Evolutionary conservation across 768 basidiomycete species (phyloP), one percentile per base, ranked within the genome.

Genomic region (Holtermanniella nyarrowii): DNA sequence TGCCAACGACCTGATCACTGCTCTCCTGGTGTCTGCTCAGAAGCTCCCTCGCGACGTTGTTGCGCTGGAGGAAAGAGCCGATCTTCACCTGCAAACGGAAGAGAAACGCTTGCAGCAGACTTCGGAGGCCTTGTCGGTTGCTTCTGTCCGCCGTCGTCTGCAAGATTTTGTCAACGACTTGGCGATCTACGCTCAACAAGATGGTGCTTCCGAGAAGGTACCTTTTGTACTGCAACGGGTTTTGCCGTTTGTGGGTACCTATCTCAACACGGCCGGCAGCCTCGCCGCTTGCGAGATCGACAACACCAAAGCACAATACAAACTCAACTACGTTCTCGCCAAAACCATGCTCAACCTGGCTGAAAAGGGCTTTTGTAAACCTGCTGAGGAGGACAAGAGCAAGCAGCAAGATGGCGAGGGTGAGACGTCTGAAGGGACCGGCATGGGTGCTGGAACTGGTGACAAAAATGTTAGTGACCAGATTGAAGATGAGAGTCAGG

Each of bases 401-500:
- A 67, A 64, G 31, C 68, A 62, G 10, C 76, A 71, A 1, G 78
- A 77, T 3, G 80, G 76, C 18, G 74, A 76, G 14, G 72, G 65
- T 24, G 66, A 72, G 46, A 65, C 64, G 2, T 76, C 76, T 4
- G 86, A 78, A 27, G 93, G 93, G 3, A 80, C 85, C 2, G 95
- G 95, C 3, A 73, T 99, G 47, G 95, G 95, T 2, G 82, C 86
- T 59, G 95, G 95, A 1, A 75, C 78, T 1, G 95, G 95, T 0
- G 75, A 76, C 25, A 80, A 93, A 68, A 85, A 96, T 62, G 84
- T 90, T 51, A 89, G 86, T 76, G 84, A 89, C 62, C 86, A 96
- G 65, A 90, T 97, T 48, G 83, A 91, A 64, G 90, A 96, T 51
- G 90, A 97, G 72, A 85, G 86, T 62, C 93, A 99, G 62, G 86